phyloP scores from a whole-genome alignment of 495 filamentous ascomycete genomes.

The Daldinia caldariorum region DNA sequence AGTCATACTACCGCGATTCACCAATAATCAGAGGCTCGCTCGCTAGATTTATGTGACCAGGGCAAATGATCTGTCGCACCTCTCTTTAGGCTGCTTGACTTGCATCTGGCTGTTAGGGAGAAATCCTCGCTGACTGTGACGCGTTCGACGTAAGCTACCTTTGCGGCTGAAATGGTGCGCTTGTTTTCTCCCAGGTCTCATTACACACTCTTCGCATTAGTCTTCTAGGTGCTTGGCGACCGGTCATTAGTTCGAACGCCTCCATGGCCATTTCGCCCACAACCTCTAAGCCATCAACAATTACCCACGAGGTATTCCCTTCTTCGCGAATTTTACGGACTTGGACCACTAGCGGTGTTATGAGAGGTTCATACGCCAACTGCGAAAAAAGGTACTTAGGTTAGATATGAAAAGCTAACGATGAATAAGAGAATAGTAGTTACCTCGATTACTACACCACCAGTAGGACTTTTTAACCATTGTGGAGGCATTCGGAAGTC shows the following conservation, averaged over 20 bases:
- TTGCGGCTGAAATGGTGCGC: slow-evolving; percentile 46
- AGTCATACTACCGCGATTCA: not conserved
- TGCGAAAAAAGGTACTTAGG: slow-evolving; percentile 24
- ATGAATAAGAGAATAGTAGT: not conserved
- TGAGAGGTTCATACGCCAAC: slow-evolving; percentile 78
- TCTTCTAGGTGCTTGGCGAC: slow-evolving; percentile 77
- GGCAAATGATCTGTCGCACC: not conserved
- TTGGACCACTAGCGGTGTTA: slow-evolving; percentile 76
- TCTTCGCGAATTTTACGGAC: slow-evolving; percentile 64
- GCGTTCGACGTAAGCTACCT: slow-evolving; percentile 13
- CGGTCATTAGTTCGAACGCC: slow-evolving; percentile 85
- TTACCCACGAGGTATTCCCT: slow-evolving; percentile 73
- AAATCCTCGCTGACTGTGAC: not conserved
- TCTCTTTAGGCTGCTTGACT: not conserved
- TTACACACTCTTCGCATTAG: slow-evolving; percentile 70
- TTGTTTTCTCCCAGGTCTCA: slow-evolving; percentile 54
- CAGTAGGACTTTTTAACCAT: slow-evolving; percentile 80
- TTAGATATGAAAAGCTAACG: slow-evolving; percentile 8
- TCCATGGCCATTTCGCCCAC: slow-evolving; percentile 84
- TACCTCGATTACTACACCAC: slow-evolving; percentile 80
- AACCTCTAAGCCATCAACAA: slow-evolving; percentile 82
- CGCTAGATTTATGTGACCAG: not conserved
- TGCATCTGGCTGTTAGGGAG: not conserved
- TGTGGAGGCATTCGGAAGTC: slow-evolving; percentile 79
- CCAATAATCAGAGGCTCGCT: not conserved